Base-by-base conservation (phyloP, 768 basidiomycete species). In the Auricularia cornea region DNA sequence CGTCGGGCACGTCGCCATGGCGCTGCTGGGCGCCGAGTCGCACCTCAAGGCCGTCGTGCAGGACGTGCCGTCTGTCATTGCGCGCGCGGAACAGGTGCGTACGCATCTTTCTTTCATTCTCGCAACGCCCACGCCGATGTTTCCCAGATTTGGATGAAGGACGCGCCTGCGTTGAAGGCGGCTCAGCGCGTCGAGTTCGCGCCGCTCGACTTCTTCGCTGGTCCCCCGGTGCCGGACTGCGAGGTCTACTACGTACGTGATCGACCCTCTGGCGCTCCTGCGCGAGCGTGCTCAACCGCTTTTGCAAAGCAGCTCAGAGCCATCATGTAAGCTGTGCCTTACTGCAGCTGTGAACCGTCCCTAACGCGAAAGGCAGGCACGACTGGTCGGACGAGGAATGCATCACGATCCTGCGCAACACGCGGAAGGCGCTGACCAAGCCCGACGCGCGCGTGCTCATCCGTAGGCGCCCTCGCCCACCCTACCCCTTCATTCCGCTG, bases 161-260 rank as follows among this genome's bases (percentile, higher is more conserved):
- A 74, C 28, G 72, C 65, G 60, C 78, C 78, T 3, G 69, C 74
- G 35, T 77, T 75, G 1, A 69, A 80, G 14, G 62, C 66, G 20
- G 68, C 76, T 44, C 61, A 75, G 16, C 68, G 74, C 3, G 70
- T 80, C 32, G 66, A 75, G 35, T 79, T 81, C 64, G 69, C 71
- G 28, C 62, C 75, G 0, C 68, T 80, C 10, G 74, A 81, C 57
- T 80, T 81, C 64, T 72, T 80, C 33, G 67, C 61, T 3, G 76
- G 77, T 16, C 44, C 72, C 1, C 79, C 79, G 2, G 72, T 76
- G 3, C 57, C 66, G 10, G 74, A 68, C 3, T 78, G 76, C 57
- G 73, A 78, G 59, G 66, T 78, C 14, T 80, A 80, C 67, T 79
- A 77, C 67, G 79, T 80, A 66, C 66, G 75, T 71, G 8, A 40